These are phyloP conservation scores for Linnemannia elongata DNA, from an alignment of 192 early-diverging fungal genomes.

Conservation along the genomic window DNA sequence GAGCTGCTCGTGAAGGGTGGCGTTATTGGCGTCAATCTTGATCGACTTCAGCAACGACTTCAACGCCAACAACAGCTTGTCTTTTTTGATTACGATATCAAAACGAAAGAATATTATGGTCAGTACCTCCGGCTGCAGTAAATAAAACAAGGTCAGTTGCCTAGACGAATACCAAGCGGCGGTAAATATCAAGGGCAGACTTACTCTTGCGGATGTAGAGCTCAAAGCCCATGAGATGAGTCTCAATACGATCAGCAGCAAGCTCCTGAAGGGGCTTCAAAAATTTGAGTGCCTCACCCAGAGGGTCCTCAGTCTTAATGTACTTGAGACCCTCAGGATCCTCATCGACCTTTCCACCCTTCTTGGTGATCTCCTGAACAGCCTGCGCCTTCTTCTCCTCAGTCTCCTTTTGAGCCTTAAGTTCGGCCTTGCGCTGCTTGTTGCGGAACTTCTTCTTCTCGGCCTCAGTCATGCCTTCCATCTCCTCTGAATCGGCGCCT, in stretches of 20 bases:
- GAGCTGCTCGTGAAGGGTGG: conserved; percentile 61
- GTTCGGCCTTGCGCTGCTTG: conserved; percentile 82
- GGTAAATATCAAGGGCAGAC: background rate
- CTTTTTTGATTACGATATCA: conserved; percentile 18
- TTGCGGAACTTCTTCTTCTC: conserved; percentile 84
- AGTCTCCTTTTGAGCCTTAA: conserved; percentile 68
- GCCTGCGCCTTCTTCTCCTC: conserved; percentile 63
- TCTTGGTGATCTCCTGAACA: conserved; percentile 61
- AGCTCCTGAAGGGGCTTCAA: conserved; percentile 77
- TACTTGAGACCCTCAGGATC: conserved; percentile 82
- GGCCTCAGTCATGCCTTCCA: conserved; percentile 70
- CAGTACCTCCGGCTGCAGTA: background rate
- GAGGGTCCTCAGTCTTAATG: conserved; percentile 72
- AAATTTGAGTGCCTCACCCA: conserved; percentile 84
- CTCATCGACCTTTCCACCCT: conserved; percentile 69
- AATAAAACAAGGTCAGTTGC: background rate
- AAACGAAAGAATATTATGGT: background rate
- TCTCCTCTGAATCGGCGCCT: conserved; percentile 51
- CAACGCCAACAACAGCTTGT: conserved; percentile 77
- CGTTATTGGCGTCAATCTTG: conserved; percentile 59
- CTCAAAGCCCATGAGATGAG: conserved; percentile 72
- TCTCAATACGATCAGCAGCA: conserved; percentile 68
- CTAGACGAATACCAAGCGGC: background rate
- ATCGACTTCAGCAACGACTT: conserved; percentile 67
- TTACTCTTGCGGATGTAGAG: conserved; percentile 77